Conservation (phyloP, 495 filamentous ascomycete genomes). For the Neurospora terricola region DNA sequence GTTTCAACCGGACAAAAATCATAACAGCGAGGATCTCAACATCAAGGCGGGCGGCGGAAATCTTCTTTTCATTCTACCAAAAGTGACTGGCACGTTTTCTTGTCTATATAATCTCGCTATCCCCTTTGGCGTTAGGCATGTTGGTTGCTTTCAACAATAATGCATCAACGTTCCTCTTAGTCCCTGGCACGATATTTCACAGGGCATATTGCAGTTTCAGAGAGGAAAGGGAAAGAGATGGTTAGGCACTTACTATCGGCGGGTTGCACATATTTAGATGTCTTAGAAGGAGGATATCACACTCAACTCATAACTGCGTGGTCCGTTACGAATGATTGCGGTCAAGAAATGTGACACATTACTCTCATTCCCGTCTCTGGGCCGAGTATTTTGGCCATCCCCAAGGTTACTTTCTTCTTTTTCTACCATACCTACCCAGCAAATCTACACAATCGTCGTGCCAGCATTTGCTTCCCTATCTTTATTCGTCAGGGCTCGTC, state of each 20-base stretch:
- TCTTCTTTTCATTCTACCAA: background rate
- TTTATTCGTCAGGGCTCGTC: too few species aligned
- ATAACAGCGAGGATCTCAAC: constrained; percentile 20
- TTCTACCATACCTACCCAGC: too few species aligned
- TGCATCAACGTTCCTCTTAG: background rate
- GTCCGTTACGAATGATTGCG: too few species aligned
- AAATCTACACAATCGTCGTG: too few species aligned
- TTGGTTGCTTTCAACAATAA: background rate
- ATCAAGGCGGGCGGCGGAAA: constrained; percentile 10
- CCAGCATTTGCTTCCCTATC: too few species aligned
- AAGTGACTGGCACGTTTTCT: too few species aligned
- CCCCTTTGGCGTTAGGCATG: background rate
- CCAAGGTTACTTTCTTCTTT: too few species aligned
- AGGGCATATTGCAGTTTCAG: background rate
- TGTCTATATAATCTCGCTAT: background rate
- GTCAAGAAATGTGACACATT: too few species aligned
- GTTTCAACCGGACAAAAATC: constrained; percentile 2
- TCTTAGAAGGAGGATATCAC: too few species aligned
- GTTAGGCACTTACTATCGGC: background rate
- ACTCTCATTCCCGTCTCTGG: too few species aligned
- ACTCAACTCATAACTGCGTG: too few species aligned
- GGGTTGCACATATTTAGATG: background rate
- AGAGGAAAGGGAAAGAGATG: background rate
- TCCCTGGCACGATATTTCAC: background rate
- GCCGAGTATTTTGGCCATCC: too few species aligned